phyloP scores from a whole-genome alignment of 2,329 filamentous ascomycete genomes.

The Penicillium carneum region DNA sequence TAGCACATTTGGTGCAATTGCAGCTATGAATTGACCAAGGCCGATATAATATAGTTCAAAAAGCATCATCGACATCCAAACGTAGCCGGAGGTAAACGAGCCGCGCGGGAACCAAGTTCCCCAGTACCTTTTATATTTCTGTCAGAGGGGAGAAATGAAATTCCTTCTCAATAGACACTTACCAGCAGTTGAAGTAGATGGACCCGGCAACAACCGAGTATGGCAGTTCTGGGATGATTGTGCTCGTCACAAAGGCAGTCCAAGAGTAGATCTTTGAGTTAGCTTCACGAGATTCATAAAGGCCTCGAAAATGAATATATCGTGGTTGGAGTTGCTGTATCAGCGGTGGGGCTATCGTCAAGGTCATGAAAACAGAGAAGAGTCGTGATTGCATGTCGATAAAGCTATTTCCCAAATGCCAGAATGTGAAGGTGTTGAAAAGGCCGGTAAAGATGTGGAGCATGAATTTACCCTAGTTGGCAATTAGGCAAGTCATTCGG shows the following conservation, averaged over 20 bases:
- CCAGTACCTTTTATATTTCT: constrained; percentile 56
- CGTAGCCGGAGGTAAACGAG: constrained; percentile 67
- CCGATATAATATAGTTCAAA: constrained; percentile 72
- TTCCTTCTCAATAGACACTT: constrained; percentile 24
- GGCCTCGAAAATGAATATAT: constrained; percentile 69
- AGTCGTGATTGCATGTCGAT: constrained; percentile 74
- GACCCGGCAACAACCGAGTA: constrained; percentile 71
- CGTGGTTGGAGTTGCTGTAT: constrained; percentile 80
- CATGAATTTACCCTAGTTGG: constrained; percentile 64
- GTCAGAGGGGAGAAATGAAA: not conserved
- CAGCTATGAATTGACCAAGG: constrained; percentile 72
- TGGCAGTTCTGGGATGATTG: constrained; percentile 73
- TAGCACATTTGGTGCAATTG: constrained; percentile 70
- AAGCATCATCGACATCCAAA: constrained; percentile 69
- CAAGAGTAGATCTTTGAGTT: constrained; percentile 83
- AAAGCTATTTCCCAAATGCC: constrained; percentile 62
- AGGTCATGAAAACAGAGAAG: constrained; percentile 78
- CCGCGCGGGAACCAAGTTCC: constrained; percentile 61
- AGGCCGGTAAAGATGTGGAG: constrained; percentile 68
- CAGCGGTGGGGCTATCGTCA: constrained; percentile 75
- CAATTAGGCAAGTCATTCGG: not conserved
- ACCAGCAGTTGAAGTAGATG: constrained; percentile 72
- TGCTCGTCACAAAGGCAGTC: constrained; percentile 71
- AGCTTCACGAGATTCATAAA: constrained; percentile 76
- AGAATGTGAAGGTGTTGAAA: constrained; percentile 77